Conservation (phyloP, 1,284 basidiomycete genomes). For the Trametes pubescens region DNA sequence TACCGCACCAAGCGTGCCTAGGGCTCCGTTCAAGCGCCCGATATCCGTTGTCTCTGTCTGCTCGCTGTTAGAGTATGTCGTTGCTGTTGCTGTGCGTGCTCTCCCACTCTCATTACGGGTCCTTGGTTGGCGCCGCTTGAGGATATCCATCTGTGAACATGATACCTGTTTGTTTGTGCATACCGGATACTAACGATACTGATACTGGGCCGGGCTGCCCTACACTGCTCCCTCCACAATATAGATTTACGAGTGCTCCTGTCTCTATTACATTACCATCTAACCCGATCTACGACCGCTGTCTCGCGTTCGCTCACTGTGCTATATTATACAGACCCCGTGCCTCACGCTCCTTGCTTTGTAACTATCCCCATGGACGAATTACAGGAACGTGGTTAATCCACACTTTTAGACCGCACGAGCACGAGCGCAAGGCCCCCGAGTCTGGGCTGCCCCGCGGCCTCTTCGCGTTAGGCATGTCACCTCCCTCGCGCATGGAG, state of each 20-base stretch:
- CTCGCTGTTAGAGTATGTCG: not conserved
- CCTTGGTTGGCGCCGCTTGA: conserved; percentile 7
- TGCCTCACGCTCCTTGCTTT: conserved; percentile 18
- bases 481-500: not conserved
- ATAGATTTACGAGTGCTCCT: not conserved
- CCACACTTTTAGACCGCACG: not conserved
- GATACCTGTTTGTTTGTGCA: not conserved
- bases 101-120: not conserved
- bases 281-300: not conserved
- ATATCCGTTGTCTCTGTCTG: not conserved
- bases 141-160: not conserved
- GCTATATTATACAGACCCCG: not conserved
- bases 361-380: conserved; percentile 7
- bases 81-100: conserved; percentile 16
- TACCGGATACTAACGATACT: not conserved
- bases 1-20: not conserved
- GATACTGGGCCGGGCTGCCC: not conserved
- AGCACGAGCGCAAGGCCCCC: too few relatives aligned
- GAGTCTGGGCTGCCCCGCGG: too few relatives aligned
- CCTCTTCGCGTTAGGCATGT: too few relatives aligned
- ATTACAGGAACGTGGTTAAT: conserved; percentile 2
- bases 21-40: not conserved
- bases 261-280: not conserved
- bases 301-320: not conserved
- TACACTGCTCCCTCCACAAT: not conserved